Base-by-base conservation (phyloP, 1,139 yeast species). In the Hanseniaspora sp. region DNA sequence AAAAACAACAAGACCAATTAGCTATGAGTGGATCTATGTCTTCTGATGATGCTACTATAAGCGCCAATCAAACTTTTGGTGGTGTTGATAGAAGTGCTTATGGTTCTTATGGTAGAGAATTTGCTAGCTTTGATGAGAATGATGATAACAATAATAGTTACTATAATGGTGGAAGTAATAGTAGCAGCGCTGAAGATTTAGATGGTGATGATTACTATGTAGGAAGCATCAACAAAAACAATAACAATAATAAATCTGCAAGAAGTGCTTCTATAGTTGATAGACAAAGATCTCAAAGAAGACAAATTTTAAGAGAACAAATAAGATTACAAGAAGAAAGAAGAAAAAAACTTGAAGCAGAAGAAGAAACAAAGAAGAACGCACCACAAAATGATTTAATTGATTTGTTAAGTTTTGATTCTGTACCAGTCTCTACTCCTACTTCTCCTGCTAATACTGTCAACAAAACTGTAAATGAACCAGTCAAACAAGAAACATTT, bases 241-340 rank as follows among this genome's bases (percentile, higher is more conserved):
- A 44, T 42, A 49, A 42, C 47, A 56, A 57, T 46, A 53, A 38
- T 23, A 56, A 56, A 18, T 48, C 58, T 17, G 45, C 58, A 31
- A 53, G 66, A 42, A 59, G 63, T 52, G 56, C 62, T 8, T 60
- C 67, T 17, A 62, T 59, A 34, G 58, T 63, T 23, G 68, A 65
- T 45, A 64, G 65, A 57, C 69, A 66, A 56, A 61, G 70, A 56
- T 64, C 64, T 48, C 69, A 67, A 55, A 63, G 69, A 56, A 63
- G 70, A 54, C 69, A 66, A 56, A 59, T 65, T 31, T 56, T 67
- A 35, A 62, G 67, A 47, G 68, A 66, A 46, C 61, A 64, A 54
- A 66, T 67, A 44, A 65, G 60, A 56, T 59, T 60, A 43, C 62
- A 66, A 33, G 69, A 67, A 56, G 60, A 60, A 42, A 64, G 65